phyloP scores from a whole-genome alignment of 495 filamentous ascomycete genomes.

The Tuber borchii region DNA sequence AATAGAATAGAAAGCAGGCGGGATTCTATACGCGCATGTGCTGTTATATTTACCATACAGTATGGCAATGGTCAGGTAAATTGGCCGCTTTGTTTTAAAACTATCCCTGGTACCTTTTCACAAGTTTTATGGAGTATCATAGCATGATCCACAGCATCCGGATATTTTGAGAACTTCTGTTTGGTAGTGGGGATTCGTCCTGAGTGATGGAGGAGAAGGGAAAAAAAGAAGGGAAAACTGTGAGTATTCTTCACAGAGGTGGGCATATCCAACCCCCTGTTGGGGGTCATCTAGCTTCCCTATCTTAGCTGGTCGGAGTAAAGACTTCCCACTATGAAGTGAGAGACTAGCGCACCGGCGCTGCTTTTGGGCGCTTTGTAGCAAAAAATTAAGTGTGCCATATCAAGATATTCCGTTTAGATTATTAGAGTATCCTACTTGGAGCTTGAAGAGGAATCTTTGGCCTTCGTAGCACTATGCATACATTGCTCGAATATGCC shows the following conservation, averaged over 20 bases:
- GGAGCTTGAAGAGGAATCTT: not conserved
- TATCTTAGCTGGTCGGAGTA: not conserved
- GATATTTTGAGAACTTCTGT: not conserved
- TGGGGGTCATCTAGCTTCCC: not conserved
- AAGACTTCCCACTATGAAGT: not conserved
- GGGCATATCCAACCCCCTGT: not conserved
- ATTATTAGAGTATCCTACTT: not conserved
- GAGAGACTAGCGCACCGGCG: not conserved
- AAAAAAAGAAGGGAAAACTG: not conserved
- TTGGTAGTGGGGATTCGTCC: not conserved
- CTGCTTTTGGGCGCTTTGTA: not conserved
- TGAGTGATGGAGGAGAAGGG: not conserved
- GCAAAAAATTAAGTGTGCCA: not conserved
- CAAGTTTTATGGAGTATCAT: not conserved
- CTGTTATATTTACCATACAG: not conserved
- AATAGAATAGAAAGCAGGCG: not conserved
- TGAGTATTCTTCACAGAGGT: not conserved
- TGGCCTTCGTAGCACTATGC: not conserved
- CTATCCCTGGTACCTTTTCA: not conserved
- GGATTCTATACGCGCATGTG: not conserved
- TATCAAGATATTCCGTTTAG: not conserved
- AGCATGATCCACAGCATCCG: not conserved
- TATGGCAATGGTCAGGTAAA: not conserved
- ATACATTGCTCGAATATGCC: not conserved
- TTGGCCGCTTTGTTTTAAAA: not conserved